phyloP scores from a whole-genome alignment of 140 eudicot species.

The Cichorium intybus region DNA sequence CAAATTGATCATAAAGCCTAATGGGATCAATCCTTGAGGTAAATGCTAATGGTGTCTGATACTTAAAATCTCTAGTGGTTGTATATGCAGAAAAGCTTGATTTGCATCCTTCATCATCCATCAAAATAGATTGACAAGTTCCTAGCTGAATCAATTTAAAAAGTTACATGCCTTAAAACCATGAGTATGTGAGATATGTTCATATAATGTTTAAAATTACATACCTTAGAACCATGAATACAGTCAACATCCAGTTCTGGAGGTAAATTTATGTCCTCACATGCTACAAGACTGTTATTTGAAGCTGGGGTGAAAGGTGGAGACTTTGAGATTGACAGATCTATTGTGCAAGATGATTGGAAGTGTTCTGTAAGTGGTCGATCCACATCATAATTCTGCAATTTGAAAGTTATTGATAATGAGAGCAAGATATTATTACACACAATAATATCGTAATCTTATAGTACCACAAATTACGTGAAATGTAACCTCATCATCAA shows the following conservation, averaged over 20 bases:
- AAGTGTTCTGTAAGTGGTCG: constrained; percentile 60
- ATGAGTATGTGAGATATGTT: neutral
- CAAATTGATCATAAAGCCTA: constrained; percentile 57
- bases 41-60: constrained; percentile 52
- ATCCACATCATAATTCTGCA: constrained; percentile 79
- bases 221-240: constrained; percentile 68
- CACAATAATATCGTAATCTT: neutral
- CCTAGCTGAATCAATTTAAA: too few relatives aligned
- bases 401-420: neutral
- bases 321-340: constrained; percentile 50
- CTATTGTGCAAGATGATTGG: constrained; percentile 62
- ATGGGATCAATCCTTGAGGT: constrained; percentile 45
- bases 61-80: constrained; percentile 40
- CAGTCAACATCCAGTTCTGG: constrained; percentile 65
- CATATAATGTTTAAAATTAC: constrained; percentile 21
- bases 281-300: constrained; percentile 22
- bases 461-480: constrained; percentile 38
- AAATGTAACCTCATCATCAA: constrained; percentile 60
- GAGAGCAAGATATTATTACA: constrained; percentile 8
- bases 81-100: constrained; percentile 77
- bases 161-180: too few relatives aligned
- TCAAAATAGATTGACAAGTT: constrained; percentile 37
- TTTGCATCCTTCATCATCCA: constrained; percentile 50
- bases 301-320: constrained; percentile 60
- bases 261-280: constrained; percentile 58